A percentile compares a stretch with the other conserved stretches of the same genome.
phyloP scores from a whole-genome alignment of 2,329 filamentous ascomycete genomes.

The Colletotrichum lupini region DNA sequence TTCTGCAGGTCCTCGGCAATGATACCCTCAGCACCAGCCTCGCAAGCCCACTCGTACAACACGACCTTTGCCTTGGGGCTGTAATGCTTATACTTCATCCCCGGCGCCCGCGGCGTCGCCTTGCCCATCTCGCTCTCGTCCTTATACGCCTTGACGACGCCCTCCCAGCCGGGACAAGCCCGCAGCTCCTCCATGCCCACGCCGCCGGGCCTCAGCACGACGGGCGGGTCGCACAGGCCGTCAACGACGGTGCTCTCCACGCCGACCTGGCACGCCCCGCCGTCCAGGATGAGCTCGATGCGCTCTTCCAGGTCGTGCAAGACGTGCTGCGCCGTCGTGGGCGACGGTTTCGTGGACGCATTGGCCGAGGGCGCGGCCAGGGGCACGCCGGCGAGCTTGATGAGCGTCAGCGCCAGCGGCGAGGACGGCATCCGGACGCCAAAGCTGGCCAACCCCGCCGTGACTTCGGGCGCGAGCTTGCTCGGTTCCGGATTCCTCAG shows the following conservation, averaged over 20 bases:
- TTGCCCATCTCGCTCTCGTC: constrained; percentile 77
- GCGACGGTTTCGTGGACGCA: constrained; percentile 91
- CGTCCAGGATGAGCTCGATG: constrained; percentile 90
- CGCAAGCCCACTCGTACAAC: constrained; percentile 74
- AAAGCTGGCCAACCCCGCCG: constrained; percentile 85
- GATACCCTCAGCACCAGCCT: constrained; percentile 48
- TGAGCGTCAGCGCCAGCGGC: constrained; percentile 86
- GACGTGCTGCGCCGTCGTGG: constrained; percentile 91
- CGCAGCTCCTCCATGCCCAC: constrained; percentile 84
- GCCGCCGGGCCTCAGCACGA: constrained; percentile 87
- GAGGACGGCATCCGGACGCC: constrained; percentile 91
- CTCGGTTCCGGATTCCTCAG: constrained; percentile 79
- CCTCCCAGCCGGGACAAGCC: constrained; percentile 82
- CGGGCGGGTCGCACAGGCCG: constrained; percentile 82
- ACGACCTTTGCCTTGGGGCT: constrained; percentile 89
- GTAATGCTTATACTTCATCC: constrained; percentile 99
- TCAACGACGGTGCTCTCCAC: constrained; percentile 98
- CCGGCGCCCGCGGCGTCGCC: constrained; percentile 81
- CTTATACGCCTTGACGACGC: constrained; percentile 80
- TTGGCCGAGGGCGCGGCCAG: constrained; percentile 95
- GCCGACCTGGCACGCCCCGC: constrained; percentile 86
- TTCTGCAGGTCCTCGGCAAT: constrained; percentile 47
- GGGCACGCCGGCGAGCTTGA: constrained; percentile 80
- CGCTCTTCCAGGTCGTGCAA: constrained; percentile 83
- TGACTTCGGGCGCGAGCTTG: constrained; percentile 88